phyloP scores from a whole-genome alignment of 768 basidiomycete genomes.

The Royoungia palumana region DNA sequence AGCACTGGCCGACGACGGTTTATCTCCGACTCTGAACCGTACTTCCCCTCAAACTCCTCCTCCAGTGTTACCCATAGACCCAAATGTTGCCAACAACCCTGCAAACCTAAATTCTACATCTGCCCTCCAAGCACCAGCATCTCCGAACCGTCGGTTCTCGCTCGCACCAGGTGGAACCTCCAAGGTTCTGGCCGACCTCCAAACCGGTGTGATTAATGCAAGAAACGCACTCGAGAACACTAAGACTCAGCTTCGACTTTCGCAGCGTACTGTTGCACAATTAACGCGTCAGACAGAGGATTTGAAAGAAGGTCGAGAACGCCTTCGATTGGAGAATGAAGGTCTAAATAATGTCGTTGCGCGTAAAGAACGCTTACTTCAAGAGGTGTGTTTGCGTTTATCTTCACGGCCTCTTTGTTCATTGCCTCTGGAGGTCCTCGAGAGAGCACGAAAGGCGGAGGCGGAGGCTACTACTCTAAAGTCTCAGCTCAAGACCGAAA shows the following conservation, averaged over 20 bases:
- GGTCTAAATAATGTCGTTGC: constrained; percentile 85
- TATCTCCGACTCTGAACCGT: constrained; percentile 33
- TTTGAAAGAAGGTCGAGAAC: constrained; percentile 81
- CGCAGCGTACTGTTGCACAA: constrained; percentile 80
- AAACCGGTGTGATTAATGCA: constrained; percentile 77
- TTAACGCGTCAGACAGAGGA: constrained; percentile 85
- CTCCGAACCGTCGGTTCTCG: constrained; percentile 54
- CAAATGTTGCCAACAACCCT: constrained; percentile 26
- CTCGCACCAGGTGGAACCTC: constrained; percentile 79
- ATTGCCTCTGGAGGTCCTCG: constrained; percentile 52
- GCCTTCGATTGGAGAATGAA: constrained; percentile 81
- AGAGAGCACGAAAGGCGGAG: constrained; percentile 85
- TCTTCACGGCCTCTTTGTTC: neutral
- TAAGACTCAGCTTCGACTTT: constrained; percentile 73
- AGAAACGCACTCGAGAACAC: constrained; percentile 84
- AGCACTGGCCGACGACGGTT: constrained; percentile 73
- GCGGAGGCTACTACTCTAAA: constrained; percentile 67
- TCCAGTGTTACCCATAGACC: constrained; percentile 35
- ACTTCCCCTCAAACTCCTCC: constrained; percentile 31
- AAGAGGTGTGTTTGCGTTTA: constrained; percentile 57
- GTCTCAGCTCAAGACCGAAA: constrained; percentile 69
- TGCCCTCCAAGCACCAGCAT: constrained; percentile 41
- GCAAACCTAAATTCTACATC: constrained; percentile 34
- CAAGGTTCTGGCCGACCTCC: constrained; percentile 84
- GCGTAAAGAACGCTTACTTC: constrained; percentile 80